phyloP scores from a whole-genome alignment of 163 green algal genomes.

The Volvox carteri region DNA sequence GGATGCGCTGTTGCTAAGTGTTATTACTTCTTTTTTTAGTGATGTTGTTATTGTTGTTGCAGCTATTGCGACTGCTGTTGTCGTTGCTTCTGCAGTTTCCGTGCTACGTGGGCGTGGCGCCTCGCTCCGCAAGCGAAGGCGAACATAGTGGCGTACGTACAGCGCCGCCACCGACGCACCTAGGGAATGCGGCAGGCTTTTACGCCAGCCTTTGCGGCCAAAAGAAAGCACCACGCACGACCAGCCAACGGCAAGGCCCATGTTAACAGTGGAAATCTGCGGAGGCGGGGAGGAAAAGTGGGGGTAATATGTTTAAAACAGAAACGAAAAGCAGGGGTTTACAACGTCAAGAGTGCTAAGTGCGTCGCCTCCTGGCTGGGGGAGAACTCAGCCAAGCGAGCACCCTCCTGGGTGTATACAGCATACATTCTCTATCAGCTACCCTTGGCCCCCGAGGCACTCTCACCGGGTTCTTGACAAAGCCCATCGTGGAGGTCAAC shows the following conservation, averaged over 20 bases:
- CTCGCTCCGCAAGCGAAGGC: too few relatives aligned
- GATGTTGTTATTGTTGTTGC: not conserved
- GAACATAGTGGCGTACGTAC: too few relatives aligned
- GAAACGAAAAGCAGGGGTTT: not conserved
- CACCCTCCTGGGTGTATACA: too few relatives aligned
- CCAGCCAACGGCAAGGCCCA: slow-evolving; percentile 77
- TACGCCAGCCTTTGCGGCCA: slow-evolving; percentile 76
- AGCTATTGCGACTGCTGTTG: not conserved
- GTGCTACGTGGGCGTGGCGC: too few relatives aligned
- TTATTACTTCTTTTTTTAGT: not conserved
- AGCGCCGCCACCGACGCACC: too few relatives aligned
- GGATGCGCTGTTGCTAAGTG: too few relatives aligned
- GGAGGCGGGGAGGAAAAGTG: not conserved
- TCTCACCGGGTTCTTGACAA: slow-evolving; percentile 95
- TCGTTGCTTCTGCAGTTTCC: not conserved
- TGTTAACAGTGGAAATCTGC: slow-evolving; percentile 81
- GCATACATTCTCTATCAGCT: too few relatives aligned
- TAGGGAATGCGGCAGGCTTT: slow-evolving; percentile 75
- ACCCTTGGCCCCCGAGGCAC: too few relatives aligned
- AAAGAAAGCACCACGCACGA: slow-evolving; percentile 73
- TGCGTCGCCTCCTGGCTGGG: too few relatives aligned
- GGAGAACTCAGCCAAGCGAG: too few relatives aligned
- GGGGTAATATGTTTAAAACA: not conserved
- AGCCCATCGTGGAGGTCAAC: slow-evolving; percentile 97
- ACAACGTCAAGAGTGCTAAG: too few relatives aligned